A percentile compares a stretch with the other conserved stretches of the same genome.
Evolutionary conservation across 2,329 filamentous ascomycete genomes (phyloP).

Genomic region (Madurella mycetomatis): DNA sequence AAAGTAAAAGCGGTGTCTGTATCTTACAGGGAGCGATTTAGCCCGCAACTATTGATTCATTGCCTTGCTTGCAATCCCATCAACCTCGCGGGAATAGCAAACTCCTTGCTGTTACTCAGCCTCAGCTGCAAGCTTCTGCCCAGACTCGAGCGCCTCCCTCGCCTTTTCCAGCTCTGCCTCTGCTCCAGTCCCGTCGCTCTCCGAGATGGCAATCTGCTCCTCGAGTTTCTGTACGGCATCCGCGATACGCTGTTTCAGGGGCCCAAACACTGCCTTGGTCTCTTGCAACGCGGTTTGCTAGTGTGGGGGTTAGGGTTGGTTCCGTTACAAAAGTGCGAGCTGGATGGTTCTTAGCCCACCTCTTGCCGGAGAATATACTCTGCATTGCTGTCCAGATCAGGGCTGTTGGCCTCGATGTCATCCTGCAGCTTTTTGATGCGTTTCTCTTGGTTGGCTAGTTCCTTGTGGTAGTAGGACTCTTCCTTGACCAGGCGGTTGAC

Average conservation of each 20-base stretch:
- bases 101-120: slow-evolving; percentile 10
- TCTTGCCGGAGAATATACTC: slow-evolving; percentile 81
- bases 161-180: slow-evolving; percentile 53
- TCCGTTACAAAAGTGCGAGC: not conserved
- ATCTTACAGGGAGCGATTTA: not conserved
- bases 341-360: slow-evolving; percentile 48
- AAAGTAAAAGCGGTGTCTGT: not conserved
- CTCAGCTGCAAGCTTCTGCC: slow-evolving; percentile 38
- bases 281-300: slow-evolving; percentile 80
- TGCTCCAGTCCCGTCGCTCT: slow-evolving; percentile 40
- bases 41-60: not conserved
- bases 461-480: slow-evolving; percentile 83
- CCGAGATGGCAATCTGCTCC: slow-evolving; percentile 65
- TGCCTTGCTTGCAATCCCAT: not conserved
- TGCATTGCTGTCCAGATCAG: slow-evolving; percentile 65
- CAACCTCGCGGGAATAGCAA: not conserved
- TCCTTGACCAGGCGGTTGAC: slow-evolving; percentile 86
- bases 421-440: slow-evolving; percentile 65
- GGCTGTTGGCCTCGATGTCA: slow-evolving; percentile 47
- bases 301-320: slow-evolving; percentile 21
- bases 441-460: slow-evolving; percentile 69
- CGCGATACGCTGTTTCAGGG: slow-evolving; percentile 65
- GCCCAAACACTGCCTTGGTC: slow-evolving; percentile 76
- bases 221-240: slow-evolving; percentile 70
- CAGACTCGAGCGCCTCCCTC: slow-evolving; percentile 48